A percentile compares a stretch with the other conserved stretches of the same genome.
phyloP scores from a whole-genome alignment of 1,139 yeast genomes.

The Lodderomyces pseudojiufengensis region DNA sequence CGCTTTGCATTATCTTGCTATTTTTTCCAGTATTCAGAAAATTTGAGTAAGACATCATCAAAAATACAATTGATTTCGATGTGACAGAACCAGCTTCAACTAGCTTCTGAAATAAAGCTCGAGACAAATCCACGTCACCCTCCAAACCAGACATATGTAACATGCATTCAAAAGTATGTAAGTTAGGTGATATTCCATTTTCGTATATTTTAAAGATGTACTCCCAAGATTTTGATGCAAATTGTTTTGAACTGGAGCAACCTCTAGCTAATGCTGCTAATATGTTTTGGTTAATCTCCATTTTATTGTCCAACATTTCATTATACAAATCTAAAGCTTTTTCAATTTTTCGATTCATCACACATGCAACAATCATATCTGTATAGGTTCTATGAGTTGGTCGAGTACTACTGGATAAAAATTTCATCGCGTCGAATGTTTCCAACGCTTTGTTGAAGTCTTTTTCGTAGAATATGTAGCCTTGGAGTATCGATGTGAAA shows the following conservation, averaged over 20 bases:
- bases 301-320: constrained; percentile 50
- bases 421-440: constrained; percentile 83
- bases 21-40: constrained; percentile 24
- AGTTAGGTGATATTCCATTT: constrained; percentile 45
- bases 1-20: constrained; percentile 29
- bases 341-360: constrained; percentile 60
- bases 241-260: constrained; percentile 49
- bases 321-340: constrained; percentile 71
- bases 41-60: constrained; percentile 57
- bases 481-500: constrained; percentile 62
- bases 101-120: constrained; percentile 66
- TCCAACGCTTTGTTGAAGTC: constrained; percentile 63
- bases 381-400: constrained; percentile 71
- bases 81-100: constrained; percentile 39
- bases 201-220: constrained; percentile 66
- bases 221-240: constrained; percentile 68
- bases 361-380: constrained; percentile 64
- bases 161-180: constrained; percentile 61
- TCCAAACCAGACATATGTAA: constrained; percentile 71
- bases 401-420: constrained; percentile 56
- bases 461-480: constrained; percentile 54
- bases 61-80: constrained; percentile 45
- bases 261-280: constrained; percentile 69
- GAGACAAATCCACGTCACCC: constrained; percentile 70
- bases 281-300: constrained; percentile 42